Evolutionary conservation across 331 rosid species (phyloP).

Genomic region (Acacia concinna): DNA sequence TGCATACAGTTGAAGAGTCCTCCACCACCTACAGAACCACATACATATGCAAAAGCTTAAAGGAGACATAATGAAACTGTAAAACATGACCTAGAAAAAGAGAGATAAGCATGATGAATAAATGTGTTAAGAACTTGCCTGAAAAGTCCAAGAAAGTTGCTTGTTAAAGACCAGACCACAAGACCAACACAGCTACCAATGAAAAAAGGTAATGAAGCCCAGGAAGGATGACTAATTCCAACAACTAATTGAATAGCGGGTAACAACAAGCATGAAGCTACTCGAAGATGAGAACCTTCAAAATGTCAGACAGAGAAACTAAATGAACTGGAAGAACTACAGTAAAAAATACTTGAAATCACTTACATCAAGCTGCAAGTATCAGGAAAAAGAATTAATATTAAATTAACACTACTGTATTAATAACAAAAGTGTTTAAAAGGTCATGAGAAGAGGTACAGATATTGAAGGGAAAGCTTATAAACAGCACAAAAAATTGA

Average conservation of each 20-base stretch:
- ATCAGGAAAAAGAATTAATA: background rate
- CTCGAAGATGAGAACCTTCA: slow-evolving; percentile 89
- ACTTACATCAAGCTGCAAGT: slow-evolving; percentile 21
- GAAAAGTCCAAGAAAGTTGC: slow-evolving; percentile 96
- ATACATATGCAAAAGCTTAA: slow-evolving; percentile 35
- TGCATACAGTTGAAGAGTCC: slow-evolving; percentile 85
- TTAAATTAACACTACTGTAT: slow-evolving; percentile 19
- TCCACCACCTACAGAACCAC: slow-evolving; percentile 91
- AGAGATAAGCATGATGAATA: slow-evolving; percentile 16
- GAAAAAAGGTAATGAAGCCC: slow-evolving; percentile 94
- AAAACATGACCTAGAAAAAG: slow-evolving; percentile 27
- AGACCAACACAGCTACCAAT: slow-evolving; percentile 93
- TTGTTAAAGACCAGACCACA: slow-evolving; percentile 94
- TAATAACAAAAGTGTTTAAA: slow-evolving; percentile 21
- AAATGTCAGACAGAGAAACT: slow-evolving; percentile 33
- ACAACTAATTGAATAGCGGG: slow-evolving; percentile 90
- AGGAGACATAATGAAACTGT: slow-evolving; percentile 18
- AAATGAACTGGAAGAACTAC: background rate
- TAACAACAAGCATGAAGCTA: slow-evolving; percentile 84
- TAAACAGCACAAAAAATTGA: background rate
- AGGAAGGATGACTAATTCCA: slow-evolving; percentile 92
- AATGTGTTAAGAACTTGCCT: slow-evolving; percentile 50
- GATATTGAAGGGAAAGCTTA: background rate
- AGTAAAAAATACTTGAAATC: slow-evolving; percentile 1
- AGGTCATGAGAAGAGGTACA: background rate